Conservation (phyloP, 176 grass and related monocot species). For the Metroxylon sagu region DNA sequence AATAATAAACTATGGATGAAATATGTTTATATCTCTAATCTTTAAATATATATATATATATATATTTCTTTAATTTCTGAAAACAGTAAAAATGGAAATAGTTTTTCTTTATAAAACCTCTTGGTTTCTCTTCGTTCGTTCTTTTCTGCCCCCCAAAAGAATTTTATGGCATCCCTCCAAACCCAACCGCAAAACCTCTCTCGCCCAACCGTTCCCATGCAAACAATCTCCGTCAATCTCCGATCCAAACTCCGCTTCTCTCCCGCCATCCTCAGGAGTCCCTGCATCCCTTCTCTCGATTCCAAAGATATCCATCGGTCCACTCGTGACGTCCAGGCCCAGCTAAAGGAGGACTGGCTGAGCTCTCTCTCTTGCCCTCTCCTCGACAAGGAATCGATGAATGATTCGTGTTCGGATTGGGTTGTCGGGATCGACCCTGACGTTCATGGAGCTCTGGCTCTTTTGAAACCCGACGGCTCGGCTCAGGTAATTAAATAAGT, state of each 20-base stretch:
- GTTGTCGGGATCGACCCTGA: conserved; percentile 80
- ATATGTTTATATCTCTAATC: no score
- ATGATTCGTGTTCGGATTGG: conserved; percentile 33
- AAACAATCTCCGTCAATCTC: conserved; percentile 23
- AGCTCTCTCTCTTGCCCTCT: conserved; percentile 62
- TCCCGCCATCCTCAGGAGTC: background rate
- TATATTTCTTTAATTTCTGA: no score
- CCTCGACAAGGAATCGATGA: conserved; percentile 8
- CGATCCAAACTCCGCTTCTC: conserved; percentile 16
- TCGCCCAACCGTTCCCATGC: conserved; percentile 17
- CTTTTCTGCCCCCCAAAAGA: no score
- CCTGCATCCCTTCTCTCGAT: conserved; percentile 34
- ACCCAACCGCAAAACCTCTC: conserved; percentile 1
- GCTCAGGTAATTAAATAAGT: background rate
- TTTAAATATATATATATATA: no score
- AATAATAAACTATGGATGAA: no score
- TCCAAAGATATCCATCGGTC: background rate
- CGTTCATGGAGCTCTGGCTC: conserved; percentile 50
- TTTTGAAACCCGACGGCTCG: conserved; percentile 51
- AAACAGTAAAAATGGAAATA: no score
- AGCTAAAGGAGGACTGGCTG: conserved; percentile 55
- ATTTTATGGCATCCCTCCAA: conserved; percentile 14
- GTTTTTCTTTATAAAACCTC: no score
- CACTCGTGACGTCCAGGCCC: conserved; percentile 14
- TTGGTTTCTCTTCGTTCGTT: no score